These are phyloP conservation scores for Myriosclerotinia scirpicola DNA, from an alignment of 2,329 filamentous ascomycete species.

Conservation along the genomic window DNA sequence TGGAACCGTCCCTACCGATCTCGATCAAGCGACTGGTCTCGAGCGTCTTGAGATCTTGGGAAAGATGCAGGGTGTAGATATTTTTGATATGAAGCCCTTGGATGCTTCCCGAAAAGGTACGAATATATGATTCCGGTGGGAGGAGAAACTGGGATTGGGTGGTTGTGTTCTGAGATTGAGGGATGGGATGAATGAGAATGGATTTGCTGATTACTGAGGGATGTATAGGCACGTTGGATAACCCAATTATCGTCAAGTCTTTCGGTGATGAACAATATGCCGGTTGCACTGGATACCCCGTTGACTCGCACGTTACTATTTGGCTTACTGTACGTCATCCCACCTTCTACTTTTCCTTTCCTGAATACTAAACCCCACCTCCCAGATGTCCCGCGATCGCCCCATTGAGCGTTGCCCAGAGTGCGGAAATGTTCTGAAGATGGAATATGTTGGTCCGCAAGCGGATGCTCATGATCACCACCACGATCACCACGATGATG, in stretches of 20 bases:
- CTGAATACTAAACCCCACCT: neutral
- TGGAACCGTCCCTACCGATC: conserved; percentile 86
- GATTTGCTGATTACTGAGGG: conserved; percentile 26
- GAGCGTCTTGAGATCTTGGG: conserved; percentile 98
- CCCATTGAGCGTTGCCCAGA: conserved; percentile 94
- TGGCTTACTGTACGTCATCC: conserved; percentile 74
- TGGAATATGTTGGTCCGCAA: conserved; percentile 88
- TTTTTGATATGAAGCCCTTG: conserved; percentile 98
- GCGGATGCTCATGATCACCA: conserved; percentile 61
- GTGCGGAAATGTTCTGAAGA: conserved; percentile 96
- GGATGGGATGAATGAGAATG: conserved; percentile 1
- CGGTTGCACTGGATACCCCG: conserved; percentile 92
- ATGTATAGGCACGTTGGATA: conserved; percentile 73
- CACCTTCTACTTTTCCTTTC: neutral
- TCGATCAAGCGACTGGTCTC: conserved; percentile 94
- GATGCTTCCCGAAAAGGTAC: conserved; percentile 85
- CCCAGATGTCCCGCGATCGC: conserved; percentile 79
- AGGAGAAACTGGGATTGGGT: neutral
- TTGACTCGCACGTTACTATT: conserved; percentile 83
- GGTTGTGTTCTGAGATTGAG: neutral
- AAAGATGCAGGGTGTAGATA: conserved; percentile 97
- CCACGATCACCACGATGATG: conserved; percentile 50
- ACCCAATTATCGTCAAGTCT: conserved; percentile 88
- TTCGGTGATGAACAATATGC: conserved; percentile 95
- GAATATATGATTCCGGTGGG: neutral